These are phyloP conservation scores for Meira nashicola DNA, from an alignment of 1,284 basidiomycete genomes.

Conservation along the genomic window DNA sequence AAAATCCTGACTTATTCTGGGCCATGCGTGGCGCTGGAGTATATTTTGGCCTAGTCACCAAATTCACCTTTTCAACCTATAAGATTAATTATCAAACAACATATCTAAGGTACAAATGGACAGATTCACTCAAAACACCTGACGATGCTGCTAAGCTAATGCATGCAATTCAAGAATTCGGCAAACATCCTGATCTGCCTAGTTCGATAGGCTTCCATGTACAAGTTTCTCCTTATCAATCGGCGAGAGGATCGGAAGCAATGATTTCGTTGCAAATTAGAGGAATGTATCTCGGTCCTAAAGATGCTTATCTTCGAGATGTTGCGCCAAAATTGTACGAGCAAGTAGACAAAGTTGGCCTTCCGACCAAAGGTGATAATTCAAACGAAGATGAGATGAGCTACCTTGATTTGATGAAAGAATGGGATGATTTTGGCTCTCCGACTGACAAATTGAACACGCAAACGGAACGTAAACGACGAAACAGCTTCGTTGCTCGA, in stretches of 20 bases:
- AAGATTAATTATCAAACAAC: constrained; percentile 30
- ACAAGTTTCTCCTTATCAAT: constrained; percentile 22
- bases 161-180: constrained; percentile 29
- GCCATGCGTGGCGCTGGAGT: constrained; percentile 49
- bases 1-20: constrained; percentile 39
- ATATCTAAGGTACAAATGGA: constrained; percentile 37
- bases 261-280: constrained; percentile 25
- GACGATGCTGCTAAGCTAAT: constrained; percentile 18
- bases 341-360: constrained; percentile 18
- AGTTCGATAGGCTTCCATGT: constrained; percentile 36
- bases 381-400: constrained; percentile 12
- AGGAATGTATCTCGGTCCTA: constrained; percentile 27
- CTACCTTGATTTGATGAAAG: constrained; percentile 34
- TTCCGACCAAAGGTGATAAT: constrained; percentile 20
- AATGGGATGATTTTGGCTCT: constrained; percentile 46
- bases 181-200: constrained; percentile 6
- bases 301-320: constrained; percentile 10
- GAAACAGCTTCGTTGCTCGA: constrained; percentile 45
- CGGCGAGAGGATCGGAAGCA: constrained; percentile 12
- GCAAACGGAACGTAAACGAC: constrained; percentile 25
- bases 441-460: constrained; percentile 41
- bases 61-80: constrained; percentile 33
- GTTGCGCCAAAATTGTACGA: constrained; percentile 12
- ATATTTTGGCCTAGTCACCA: constrained; percentile 52
- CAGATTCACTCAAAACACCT: constrained; percentile 20